These are phyloP conservation scores for Escallonia rubra DNA, from an alignment of 129 eudicot genomes.

Conservation along the genomic window DNA sequence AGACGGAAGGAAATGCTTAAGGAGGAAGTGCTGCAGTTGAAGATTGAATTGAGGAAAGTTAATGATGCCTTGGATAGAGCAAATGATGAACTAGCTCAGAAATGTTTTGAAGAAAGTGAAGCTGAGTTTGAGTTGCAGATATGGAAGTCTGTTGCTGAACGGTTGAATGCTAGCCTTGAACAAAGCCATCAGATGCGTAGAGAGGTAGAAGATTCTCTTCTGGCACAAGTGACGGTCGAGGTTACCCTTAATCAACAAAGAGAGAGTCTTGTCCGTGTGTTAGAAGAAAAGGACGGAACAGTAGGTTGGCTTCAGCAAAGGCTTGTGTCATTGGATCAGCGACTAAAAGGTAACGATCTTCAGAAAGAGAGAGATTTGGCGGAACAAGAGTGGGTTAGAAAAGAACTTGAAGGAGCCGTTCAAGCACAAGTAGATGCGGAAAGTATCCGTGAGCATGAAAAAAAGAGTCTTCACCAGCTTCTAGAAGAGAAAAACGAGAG, in stretches of 20 bases:
- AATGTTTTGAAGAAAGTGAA: conserved; percentile 49
- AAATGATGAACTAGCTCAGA: conserved; percentile 50
- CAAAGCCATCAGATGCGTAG: conserved; percentile 40
- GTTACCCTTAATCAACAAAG: conserved; percentile 63
- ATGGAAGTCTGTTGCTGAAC: conserved; percentile 66
- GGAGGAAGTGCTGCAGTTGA: conserved; percentile 42
- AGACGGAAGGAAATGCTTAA: conserved; percentile 32
- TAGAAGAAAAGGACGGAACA: conserved; percentile 47
- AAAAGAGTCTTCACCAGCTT: conserved; percentile 21
- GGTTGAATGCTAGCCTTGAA: conserved; percentile 41
- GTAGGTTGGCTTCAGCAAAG: conserved; percentile 40
- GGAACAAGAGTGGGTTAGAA: conserved; percentile 48
- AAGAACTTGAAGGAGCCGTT: conserved; percentile 62
- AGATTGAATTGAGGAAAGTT: conserved; percentile 32
- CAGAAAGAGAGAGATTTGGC: conserved; percentile 16
- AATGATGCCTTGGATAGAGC: conserved; percentile 42
- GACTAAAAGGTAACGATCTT: conserved; percentile 11
- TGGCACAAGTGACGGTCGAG: conserved; percentile 68
- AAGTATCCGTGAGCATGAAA: conserved; percentile 29
- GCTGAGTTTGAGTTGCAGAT: conserved; percentile 62
- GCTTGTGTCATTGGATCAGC: conserved; percentile 6
- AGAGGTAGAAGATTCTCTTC: conserved; percentile 67
- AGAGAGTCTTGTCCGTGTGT: conserved; percentile 20
- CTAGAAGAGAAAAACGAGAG: conserved; percentile 46
- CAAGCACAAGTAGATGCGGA: conserved; percentile 40